Conservation (phyloP, 768 basidiomycete species). For the Hysterangium stoloniferum region DNA sequence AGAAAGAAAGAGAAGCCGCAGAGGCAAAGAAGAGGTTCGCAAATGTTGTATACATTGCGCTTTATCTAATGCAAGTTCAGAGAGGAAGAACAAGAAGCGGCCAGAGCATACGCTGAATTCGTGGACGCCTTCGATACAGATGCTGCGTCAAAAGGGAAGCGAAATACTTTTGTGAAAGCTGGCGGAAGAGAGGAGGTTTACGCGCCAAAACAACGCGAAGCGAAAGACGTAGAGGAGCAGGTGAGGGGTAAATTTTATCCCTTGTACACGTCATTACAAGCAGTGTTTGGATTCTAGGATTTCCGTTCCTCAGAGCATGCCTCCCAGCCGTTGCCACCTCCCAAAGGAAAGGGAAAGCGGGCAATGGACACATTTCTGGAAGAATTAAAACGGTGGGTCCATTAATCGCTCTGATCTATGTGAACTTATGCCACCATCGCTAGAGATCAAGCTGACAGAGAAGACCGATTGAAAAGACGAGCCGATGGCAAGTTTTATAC, state of each 20-base stretch:
- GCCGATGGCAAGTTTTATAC: conserved; percentile 29
- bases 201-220: conserved; percentile 26
- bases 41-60: conserved; percentile 19
- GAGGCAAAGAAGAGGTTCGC: conserved; percentile 68
- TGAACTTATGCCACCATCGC: conserved; percentile 5
- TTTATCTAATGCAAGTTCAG: conserved; percentile 4
- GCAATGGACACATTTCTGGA: conserved; percentile 96
- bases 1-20: conserved; percentile 89
- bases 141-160: conserved; percentile 40
- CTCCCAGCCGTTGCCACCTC: conserved; percentile 22
- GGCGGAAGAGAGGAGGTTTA: conserved; percentile 44
- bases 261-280: conserved; percentile 3
- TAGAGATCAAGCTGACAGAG: conserved; percentile 90
- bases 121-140: conserved; percentile 78
- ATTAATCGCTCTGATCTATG: neutral
- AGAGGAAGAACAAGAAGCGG: conserved; percentile 76
- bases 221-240: conserved; percentile 23
- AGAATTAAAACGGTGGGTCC: conserved; percentile 80
- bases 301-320: conserved; percentile 50
- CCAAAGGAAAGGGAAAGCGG: conserved; percentile 86
- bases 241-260: conserved; percentile 22
- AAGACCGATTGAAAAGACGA: conserved; percentile 72
- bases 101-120: conserved; percentile 77
- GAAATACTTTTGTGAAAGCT: conserved; percentile 55
- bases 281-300: conserved; percentile 23